Evolutionary conservation across 2,329 filamentous ascomycete genomes (phyloP).

Genomic region (Escovopsis sp.): DNA sequence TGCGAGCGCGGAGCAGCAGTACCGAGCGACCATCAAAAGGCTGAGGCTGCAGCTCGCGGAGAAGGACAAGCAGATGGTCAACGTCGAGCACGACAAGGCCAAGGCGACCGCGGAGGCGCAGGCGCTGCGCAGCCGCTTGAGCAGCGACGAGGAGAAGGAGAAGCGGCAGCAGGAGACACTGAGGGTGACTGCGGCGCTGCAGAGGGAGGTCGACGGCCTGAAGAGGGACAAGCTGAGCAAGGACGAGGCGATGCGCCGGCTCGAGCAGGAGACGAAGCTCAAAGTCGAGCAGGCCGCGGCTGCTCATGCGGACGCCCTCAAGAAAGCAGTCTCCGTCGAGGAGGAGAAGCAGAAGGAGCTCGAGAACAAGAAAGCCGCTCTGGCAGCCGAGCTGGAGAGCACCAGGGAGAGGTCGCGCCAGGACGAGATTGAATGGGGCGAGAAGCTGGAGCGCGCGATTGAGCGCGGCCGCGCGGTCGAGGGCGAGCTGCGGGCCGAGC

Average conservation of each 20-base stretch:
- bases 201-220: constrained; percentile 21
- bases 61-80: constrained; percentile 48
- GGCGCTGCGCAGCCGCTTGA: constrained; percentile 30
- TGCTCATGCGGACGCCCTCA: constrained; percentile 50
- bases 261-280: constrained; percentile 55
- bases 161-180: constrained; percentile 34
- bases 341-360: constrained; percentile 43
- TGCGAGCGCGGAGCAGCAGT: constrained; percentile 73
- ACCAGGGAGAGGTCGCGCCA: constrained; percentile 53
- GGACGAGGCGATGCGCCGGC: constrained; percentile 48
- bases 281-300: constrained; percentile 49
- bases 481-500: constrained; percentile 66
- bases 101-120: constrained; percentile 38
- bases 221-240: constrained; percentile 43
- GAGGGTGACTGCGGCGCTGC: constrained; percentile 38
- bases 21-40: constrained; percentile 71
- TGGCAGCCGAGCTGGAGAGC: constrained; percentile 68
- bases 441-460: constrained; percentile 56
- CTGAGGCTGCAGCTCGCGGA: constrained; percentile 52
- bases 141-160: constrained; percentile 37
- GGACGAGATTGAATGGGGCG: constrained; percentile 57
- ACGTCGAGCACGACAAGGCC: constrained; percentile 44
- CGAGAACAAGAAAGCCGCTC: constrained; percentile 43
- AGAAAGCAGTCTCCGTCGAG: constrained; percentile 51
- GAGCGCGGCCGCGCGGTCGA: constrained; percentile 57